Percentiles rank a stretch among this genome's conserved stretches.
phyloP scores from a whole-genome alignment of 805 yeast species.

The Yarrowia sp. region DNA sequence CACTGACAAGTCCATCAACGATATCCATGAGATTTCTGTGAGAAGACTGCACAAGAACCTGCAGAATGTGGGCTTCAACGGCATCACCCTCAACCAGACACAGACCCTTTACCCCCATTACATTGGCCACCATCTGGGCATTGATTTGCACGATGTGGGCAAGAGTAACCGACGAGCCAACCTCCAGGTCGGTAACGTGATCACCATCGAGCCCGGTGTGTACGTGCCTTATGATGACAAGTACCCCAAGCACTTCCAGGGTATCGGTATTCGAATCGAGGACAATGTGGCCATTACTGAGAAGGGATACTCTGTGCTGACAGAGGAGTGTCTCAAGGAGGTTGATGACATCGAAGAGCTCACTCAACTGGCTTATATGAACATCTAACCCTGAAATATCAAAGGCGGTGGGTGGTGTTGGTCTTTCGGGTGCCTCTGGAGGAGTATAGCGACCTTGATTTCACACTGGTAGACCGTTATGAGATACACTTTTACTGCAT shows the following conservation, averaged over 20 bases:
- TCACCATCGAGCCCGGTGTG: conserved; percentile 94
- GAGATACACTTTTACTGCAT: too few species aligned
- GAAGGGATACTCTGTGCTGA: conserved; percentile 55
- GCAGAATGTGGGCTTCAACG: conserved; percentile 64
- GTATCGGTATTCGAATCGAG: conserved; percentile 91
- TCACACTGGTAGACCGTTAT: too few species aligned
- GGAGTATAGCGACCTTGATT: too few species aligned
- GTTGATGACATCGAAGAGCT: conserved; percentile 65
- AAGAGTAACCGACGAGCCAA: conserved; percentile 49
- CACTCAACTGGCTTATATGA: conserved; percentile 7
- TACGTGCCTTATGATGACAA: conserved; percentile 70
- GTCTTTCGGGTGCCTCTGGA: too few species aligned
- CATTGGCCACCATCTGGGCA: conserved; percentile 91
- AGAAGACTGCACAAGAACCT: conserved; percentile 58
- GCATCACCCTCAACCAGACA: conserved; percentile 33
- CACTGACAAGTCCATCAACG: conserved; percentile 57
- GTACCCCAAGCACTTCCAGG: conserved; percentile 78
- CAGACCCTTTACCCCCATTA: conserved; percentile 78
- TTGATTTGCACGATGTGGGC: conserved; percentile 57
- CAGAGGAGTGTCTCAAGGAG: conserved; percentile 84
- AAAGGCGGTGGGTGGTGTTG: too few species aligned
- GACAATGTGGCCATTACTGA: conserved; percentile 86
- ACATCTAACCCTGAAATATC: too few species aligned
- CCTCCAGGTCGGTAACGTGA: conserved; percentile 68
- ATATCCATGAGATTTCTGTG: conserved; percentile 70